phyloP scores from a whole-genome alignment of 2,329 filamentous ascomycete species.

The Paraphaeosphaeria minitans region DNA sequence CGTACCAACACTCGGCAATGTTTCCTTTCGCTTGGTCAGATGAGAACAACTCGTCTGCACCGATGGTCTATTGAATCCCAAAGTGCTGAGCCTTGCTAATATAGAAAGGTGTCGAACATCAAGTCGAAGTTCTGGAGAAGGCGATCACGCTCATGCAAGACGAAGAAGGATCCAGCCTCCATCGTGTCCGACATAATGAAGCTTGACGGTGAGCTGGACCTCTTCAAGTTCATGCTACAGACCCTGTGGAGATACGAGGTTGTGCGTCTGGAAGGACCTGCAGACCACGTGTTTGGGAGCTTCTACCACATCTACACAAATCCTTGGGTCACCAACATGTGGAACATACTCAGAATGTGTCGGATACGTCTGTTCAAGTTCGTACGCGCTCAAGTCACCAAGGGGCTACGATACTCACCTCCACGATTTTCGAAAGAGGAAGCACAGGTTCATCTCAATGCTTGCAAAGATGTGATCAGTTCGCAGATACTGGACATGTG shows the following conservation, averaged over 20 bases:
- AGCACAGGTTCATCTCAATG: constrained; percentile 13
- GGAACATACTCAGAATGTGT: constrained; percentile 35
- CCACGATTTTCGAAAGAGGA: constrained; percentile 21
- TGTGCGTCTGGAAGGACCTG: constrained; percentile 20
- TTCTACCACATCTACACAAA: constrained; percentile 38
- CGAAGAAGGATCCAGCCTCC: constrained; percentile 19
- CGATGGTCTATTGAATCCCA: not conserved
- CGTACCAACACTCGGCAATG: not conserved
- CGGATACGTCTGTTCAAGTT: constrained; percentile 30
- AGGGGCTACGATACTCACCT: constrained; percentile 17
- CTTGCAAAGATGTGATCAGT: constrained; percentile 23
- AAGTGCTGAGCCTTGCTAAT: not conserved
- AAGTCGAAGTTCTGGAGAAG: constrained; percentile 25
- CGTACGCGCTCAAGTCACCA: constrained; percentile 27
- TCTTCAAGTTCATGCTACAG: constrained; percentile 27
- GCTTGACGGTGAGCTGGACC: constrained; percentile 30
- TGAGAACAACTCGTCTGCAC: not conserved
- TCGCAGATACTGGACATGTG: constrained; percentile 21
- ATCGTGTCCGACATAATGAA: constrained; percentile 21
- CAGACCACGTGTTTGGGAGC: constrained; percentile 23
- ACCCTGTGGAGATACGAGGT: constrained; percentile 32
- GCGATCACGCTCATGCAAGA: constrained; percentile 30
- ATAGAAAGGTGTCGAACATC: constrained; percentile 2
- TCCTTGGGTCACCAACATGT: constrained; percentile 38
- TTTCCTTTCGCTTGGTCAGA: not conserved